A percentile compares a stretch with the other conserved stretches of the same genome.
These are phyloP conservation scores for Capronia coronata DNA, from an alignment of 2,329 filamentous ascomycete species.

Conservation along the genomic window DNA sequence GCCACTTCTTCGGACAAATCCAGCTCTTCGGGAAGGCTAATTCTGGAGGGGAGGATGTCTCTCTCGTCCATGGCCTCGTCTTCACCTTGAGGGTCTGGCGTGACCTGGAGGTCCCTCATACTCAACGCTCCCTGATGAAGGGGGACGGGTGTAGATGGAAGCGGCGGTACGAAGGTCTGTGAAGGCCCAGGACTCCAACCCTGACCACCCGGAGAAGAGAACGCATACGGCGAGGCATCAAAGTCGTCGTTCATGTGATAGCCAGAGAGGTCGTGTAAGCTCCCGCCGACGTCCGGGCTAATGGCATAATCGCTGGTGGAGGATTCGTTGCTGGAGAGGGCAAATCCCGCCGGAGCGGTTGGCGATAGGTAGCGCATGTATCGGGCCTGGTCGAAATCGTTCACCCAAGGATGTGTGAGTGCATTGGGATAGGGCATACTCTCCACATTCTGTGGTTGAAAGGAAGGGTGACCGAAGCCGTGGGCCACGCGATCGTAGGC, in stretches of 20 bases:
- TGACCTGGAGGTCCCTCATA: slow-evolving; percentile 23
- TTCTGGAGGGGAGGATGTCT: slow-evolving; percentile 10
- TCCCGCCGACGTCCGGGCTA: slow-evolving; percentile 16
- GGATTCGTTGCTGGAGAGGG: slow-evolving; percentile 17
- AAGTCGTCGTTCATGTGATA: background rate
- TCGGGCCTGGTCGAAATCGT: slow-evolving; percentile 10
- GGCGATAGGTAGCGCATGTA: slow-evolving; percentile 20
- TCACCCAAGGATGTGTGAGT: background rate
- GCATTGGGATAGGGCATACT: slow-evolving; percentile 6
- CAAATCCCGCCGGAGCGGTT: slow-evolving; percentile 12
- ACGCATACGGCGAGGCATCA: background rate
- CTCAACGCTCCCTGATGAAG: slow-evolving; percentile 12
- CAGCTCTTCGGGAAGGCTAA: slow-evolving; percentile 21
- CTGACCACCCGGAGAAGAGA: background rate
- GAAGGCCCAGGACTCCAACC: slow-evolving; percentile 7
- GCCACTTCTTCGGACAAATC: slow-evolving; percentile 17
- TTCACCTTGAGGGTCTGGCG: slow-evolving; percentile 16
- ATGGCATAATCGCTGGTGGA: slow-evolving; percentile 20
- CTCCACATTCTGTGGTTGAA: background rate
- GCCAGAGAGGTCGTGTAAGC: slow-evolving; percentile 4
- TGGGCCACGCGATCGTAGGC: slow-evolving; percentile 18
- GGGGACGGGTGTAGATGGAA: background rate
- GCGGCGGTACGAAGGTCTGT: background rate
- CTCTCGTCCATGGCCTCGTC: slow-evolving; percentile 13
- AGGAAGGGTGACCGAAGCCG: slow-evolving; percentile 12